A percentile compares a stretch with the other conserved stretches of the same genome.
These are phyloP conservation scores for Tetraselmis striata DNA, from an alignment of 139 green algal genomes.

Conservation along the genomic window DNA sequence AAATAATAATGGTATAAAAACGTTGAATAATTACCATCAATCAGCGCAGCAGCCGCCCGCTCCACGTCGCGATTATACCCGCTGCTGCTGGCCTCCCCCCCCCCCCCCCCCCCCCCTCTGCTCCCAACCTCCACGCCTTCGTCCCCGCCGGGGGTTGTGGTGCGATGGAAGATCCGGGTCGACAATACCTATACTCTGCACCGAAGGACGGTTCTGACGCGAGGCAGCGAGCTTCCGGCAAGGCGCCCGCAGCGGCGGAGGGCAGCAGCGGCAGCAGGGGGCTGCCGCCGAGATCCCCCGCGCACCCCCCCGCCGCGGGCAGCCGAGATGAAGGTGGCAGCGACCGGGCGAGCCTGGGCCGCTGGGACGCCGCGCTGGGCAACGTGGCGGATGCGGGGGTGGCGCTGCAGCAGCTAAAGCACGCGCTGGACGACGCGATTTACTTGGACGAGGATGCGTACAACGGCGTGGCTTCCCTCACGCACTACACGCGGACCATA, in stretches of 20 bases:
- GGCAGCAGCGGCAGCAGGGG: background rate
- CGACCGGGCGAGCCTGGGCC: background rate
- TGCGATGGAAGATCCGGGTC: background rate
- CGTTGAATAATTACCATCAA: too few relatives aligned
- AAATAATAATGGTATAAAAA: too few relatives aligned
- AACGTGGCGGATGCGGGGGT: slow-evolving; percentile 45
- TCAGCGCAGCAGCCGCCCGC: too few relatives aligned
- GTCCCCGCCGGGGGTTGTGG: too few relatives aligned
- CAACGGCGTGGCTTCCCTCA: slow-evolving; percentile 19
- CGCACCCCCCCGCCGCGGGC: too few relatives aligned
- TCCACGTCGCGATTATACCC: too few relatives aligned
- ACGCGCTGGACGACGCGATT: slow-evolving; percentile 56
- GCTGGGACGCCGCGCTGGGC: slow-evolving; percentile 29
- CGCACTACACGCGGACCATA: slow-evolving; percentile 14
- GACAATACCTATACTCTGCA: background rate
- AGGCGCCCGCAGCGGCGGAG: background rate
- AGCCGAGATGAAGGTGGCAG: background rate
- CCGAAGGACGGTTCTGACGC: too few relatives aligned
- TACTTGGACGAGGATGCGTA: slow-evolving; percentile 69
- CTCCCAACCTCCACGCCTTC: too few relatives aligned
- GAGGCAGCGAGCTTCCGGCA: background rate
- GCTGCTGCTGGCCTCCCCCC: too few relatives aligned
- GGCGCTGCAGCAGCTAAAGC: slow-evolving; percentile 28
- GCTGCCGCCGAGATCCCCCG: too few relatives aligned
- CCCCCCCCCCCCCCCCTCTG: too few relatives aligned